Evolutionary conservation across 169 alveolate genomes (phyloP).

Genomic region (Eimeria brunetti): DNA sequence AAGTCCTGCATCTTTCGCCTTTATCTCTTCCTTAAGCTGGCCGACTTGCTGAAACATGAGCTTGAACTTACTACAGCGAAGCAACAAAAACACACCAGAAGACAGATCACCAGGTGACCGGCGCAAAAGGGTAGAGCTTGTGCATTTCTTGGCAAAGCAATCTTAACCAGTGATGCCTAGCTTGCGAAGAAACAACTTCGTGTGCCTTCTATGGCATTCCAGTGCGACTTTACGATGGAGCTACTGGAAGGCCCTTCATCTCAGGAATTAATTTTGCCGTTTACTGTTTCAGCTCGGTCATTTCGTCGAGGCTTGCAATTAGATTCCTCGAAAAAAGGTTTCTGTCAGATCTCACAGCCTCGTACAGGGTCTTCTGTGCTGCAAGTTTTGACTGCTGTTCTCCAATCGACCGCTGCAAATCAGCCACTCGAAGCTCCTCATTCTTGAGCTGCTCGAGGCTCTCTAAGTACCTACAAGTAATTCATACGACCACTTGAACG

Average conservation of each 20-base stretch:
- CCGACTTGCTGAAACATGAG: constrained; percentile 93
- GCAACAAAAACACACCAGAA: neutral
- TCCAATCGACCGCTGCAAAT: constrained; percentile 89
- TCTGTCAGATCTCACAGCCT: constrained; percentile 95
- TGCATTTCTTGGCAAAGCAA: neutral
- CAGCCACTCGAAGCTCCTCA: constrained; percentile 90
- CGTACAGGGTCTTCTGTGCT: constrained; percentile 91
- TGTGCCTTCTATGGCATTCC: neutral
- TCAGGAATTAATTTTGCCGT: neutral
- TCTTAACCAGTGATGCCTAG: neutral
- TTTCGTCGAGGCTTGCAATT: constrained; percentile 94
- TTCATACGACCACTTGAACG: neutral
- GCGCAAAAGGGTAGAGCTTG: neutral
- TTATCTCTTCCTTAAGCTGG: constrained; percentile 94
- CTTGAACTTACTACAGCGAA: constrained; percentile 88
- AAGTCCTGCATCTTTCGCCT: constrained; percentile 89
- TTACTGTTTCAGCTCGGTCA: constrained; percentile 91
- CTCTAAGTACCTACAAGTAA: constrained; percentile 82
- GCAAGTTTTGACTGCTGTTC: constrained; percentile 90
- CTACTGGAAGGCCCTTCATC: neutral
- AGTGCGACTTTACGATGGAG: neutral
- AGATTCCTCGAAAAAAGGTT: constrained; percentile 94
- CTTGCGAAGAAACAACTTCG: neutral
- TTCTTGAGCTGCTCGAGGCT: constrained; percentile 92
- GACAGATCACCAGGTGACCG: neutral